Percentiles rank a stretch among this genome's conserved stretches.
phyloP scores from a whole-genome alignment of 2,329 filamentous ascomycete genomes.

The Sarocladiaceae sp. region DNA sequence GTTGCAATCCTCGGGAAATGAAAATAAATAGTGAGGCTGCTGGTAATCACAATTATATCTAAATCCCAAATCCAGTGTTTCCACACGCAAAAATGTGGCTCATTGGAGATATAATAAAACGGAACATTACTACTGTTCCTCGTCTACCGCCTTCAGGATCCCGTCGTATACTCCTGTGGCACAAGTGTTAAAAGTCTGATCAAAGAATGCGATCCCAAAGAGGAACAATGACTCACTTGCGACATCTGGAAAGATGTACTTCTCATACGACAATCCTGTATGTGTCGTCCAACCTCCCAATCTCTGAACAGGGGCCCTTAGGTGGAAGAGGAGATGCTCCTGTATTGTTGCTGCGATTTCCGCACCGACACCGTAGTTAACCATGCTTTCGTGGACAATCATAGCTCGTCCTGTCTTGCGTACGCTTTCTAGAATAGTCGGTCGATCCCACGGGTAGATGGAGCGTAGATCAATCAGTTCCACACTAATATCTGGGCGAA shows the following conservation, averaged over 20 bases:
- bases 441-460: slow-evolving; percentile 87
- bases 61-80: no score
- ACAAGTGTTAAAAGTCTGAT: slow-evolving; percentile 12
- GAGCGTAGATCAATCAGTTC: slow-evolving; percentile 88
- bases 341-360: slow-evolving; percentile 88
- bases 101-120: no score
- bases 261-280: slow-evolving; percentile 73
- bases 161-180: slow-evolving; percentile 66
- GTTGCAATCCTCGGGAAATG: no score
- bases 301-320: slow-evolving; percentile 81
- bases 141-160: slow-evolving; percentile 61
- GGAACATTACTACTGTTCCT: no score
- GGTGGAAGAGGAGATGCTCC: slow-evolving; percentile 69
- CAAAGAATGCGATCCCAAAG: neutral
- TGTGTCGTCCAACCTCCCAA: slow-evolving; percentile 90
- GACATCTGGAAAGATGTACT: slow-evolving; percentile 79
- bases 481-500: slow-evolving; percentile 67
- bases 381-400: slow-evolving; percentile 89
- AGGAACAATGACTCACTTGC: slow-evolving; percentile 59
- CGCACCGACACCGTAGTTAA: slow-evolving; percentile 84
- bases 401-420: slow-evolving; percentile 82
- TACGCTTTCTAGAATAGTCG: slow-evolving; percentile 76
- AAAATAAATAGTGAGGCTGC: no score
- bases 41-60: no score
- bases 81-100: no score